Conservation (phyloP, 139 green algal genomes). For the Haematococcus sp. region DNA sequence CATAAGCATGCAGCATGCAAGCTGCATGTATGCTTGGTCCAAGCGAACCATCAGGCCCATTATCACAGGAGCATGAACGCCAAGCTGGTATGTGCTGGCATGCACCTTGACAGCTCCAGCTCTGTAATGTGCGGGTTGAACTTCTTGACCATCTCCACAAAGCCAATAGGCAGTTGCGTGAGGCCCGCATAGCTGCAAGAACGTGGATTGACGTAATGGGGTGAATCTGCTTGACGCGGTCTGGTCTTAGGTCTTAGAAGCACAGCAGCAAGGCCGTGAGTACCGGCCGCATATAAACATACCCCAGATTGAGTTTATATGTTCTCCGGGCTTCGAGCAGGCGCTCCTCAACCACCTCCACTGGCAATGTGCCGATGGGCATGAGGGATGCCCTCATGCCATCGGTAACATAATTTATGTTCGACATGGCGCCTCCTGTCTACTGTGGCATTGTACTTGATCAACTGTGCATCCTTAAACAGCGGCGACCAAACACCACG, state of each 20-base stretch:
- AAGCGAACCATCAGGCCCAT: too few relatives aligned
- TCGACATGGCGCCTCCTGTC: too few relatives aligned
- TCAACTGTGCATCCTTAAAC: too few relatives aligned
- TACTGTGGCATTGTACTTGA: too few relatives aligned
- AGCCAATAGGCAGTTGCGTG: conserved; percentile 44
- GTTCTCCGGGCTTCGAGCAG: conserved; percentile 60
- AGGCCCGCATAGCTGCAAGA: conserved; percentile 59
- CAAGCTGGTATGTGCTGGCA: background rate
- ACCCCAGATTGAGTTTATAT: conserved; percentile 73
- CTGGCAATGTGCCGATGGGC: conserved; percentile 20
- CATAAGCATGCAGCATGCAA: too few relatives aligned
- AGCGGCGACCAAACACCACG: too few relatives aligned
- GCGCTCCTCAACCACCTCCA: conserved; percentile 52
- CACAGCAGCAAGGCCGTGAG: background rate
- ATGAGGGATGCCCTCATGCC: conserved; percentile 11
- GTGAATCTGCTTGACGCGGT: too few relatives aligned
- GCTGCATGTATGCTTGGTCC: background rate
- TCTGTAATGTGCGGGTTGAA: conserved; percentile 67
- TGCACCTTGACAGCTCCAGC: conserved; percentile 71
- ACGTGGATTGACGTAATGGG: too few relatives aligned
- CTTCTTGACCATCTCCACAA: conserved; percentile 58
- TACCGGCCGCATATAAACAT: background rate
- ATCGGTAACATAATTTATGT: background rate
- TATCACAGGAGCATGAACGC: background rate
- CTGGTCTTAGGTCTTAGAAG: too few relatives aligned